These are phyloP conservation scores for Penicillium malachiteum DNA, from an alignment of 495 filamentous ascomycete species.

Conservation along the genomic window DNA sequence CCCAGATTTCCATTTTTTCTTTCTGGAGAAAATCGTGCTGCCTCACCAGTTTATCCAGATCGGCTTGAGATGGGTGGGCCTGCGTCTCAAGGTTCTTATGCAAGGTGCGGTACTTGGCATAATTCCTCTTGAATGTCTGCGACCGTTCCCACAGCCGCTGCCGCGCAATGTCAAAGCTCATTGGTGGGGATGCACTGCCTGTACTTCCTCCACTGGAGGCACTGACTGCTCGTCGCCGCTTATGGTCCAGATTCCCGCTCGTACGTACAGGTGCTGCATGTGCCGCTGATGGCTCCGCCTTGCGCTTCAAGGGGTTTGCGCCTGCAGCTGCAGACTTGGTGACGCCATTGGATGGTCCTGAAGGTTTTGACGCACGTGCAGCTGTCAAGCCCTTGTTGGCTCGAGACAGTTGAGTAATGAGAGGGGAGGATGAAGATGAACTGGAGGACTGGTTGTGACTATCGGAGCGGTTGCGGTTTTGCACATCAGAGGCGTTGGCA, in stretches of 20 bases:
- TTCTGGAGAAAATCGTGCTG: slow-evolving; percentile 59
- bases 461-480: slow-evolving; percentile 40
- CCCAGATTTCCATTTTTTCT: slow-evolving; percentile 70
- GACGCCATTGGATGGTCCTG: slow-evolving; percentile 26
- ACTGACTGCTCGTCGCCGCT: slow-evolving; percentile 46
- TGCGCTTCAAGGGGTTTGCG: slow-evolving; percentile 47
- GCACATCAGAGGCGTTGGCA: slow-evolving; percentile 65
- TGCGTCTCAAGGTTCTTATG: slow-evolving; percentile 56
- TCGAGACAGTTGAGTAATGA: slow-evolving; percentile 41
- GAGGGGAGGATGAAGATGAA: slow-evolving; percentile 43
- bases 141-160: slow-evolving; percentile 54
- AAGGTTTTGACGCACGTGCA: slow-evolving; percentile 16
- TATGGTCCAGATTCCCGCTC: slow-evolving; percentile 39
- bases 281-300: slow-evolving; percentile 39
- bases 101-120: slow-evolving; percentile 61
- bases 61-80: slow-evolving; percentile 52
- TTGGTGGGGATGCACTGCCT: slow-evolving; percentile 46
- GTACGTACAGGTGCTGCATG: slow-evolving; percentile 27
- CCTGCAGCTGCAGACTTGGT: slow-evolving; percentile 21
- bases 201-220: slow-evolving; percentile 48
- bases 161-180: slow-evolving; percentile 40
- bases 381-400: slow-evolving; percentile 19
- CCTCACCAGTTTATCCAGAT: slow-evolving; percentile 55
- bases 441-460: slow-evolving; percentile 45
- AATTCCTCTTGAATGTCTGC: slow-evolving; percentile 58